Evolutionary conservation across 495 filamentous ascomycete genomes (phyloP).

Genomic region (Xylaria longipes): DNA sequence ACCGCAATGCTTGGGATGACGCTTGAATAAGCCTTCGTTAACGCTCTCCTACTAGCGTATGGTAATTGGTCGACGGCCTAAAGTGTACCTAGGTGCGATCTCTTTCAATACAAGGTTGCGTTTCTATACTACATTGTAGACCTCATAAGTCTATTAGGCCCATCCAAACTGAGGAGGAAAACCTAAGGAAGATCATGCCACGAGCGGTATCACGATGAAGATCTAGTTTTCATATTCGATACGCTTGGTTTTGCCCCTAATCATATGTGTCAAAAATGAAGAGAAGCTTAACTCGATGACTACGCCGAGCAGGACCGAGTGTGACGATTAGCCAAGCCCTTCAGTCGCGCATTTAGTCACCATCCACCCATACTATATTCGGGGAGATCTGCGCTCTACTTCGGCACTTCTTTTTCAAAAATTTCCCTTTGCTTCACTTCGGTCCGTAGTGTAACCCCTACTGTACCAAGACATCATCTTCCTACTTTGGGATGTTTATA

Average conservation of each 20-base stretch:
- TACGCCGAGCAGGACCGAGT: not conserved
- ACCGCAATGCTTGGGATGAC: not conserved
- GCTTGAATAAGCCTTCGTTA: not conserved
- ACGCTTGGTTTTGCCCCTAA: not conserved
- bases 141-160: not conserved
- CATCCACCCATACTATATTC: constrained; percentile 25
- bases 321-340: not conserved
- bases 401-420: constrained; percentile 38
- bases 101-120: not conserved
- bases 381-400: constrained; percentile 38
- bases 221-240: not conserved
- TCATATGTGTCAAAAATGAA: not conserved
- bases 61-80: not conserved
- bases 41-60: not conserved
- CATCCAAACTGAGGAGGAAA: not conserved
- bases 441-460: constrained; percentile 37
- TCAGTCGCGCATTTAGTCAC: constrained; percentile 26
- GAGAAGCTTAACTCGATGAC: not conserved
- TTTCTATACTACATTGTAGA: not conserved
- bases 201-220: not conserved
- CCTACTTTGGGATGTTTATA: not conserved
- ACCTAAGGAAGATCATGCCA: not conserved
- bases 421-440: constrained; percentile 35
- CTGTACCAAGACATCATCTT: constrained; percentile 13
- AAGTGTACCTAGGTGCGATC: not conserved